phyloP scores from a whole-genome alignment of 768 basidiomycete genomes.

The Pleurotus salmoneostramineus region DNA sequence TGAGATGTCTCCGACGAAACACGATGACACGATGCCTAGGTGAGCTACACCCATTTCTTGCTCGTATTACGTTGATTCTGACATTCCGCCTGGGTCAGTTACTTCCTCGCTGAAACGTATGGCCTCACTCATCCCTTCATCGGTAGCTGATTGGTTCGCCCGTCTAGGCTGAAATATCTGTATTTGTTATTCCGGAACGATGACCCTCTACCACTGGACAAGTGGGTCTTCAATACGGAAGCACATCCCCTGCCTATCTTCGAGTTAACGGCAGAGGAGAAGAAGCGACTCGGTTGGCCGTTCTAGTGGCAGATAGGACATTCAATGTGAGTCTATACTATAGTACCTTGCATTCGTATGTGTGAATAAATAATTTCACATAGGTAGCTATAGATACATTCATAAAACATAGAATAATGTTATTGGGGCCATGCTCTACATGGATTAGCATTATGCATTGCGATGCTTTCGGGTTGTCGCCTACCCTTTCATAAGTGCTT shows the following conservation, averaged over 20 bases:
- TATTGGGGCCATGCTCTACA: too few relatives aligned
- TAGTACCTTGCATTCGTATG: too few relatives aligned
- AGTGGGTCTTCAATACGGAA: constrained; percentile 62
- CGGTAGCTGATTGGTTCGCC: neutral
- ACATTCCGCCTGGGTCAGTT: constrained; percentile 22
- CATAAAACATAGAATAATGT: too few relatives aligned
- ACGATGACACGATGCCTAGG: constrained; percentile 73
- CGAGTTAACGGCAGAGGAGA: constrained; percentile 53
- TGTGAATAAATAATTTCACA: too few relatives aligned
- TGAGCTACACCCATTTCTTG: constrained; percentile 24
- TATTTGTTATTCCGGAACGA: constrained; percentile 64
- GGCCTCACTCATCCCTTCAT: constrained; percentile 12
- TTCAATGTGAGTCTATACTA: too few relatives aligned
- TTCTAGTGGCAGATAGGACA: too few relatives aligned
- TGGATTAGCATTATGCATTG: too few relatives aligned
- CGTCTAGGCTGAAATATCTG: constrained; percentile 61
- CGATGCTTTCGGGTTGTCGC: too few relatives aligned
- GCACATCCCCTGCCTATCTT: constrained; percentile 79
- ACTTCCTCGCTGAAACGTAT: constrained; percentile 46
- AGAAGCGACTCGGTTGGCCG: neutral
- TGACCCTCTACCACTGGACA: constrained; percentile 49
- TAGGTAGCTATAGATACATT: too few relatives aligned
- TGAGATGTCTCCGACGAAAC: constrained; percentile 29
- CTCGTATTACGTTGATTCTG: neutral
- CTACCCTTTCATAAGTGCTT: too few relatives aligned